phyloP scores from a whole-genome alignment of 495 filamentous ascomycete species.

The Astrocystis sublimbata region DNA sequence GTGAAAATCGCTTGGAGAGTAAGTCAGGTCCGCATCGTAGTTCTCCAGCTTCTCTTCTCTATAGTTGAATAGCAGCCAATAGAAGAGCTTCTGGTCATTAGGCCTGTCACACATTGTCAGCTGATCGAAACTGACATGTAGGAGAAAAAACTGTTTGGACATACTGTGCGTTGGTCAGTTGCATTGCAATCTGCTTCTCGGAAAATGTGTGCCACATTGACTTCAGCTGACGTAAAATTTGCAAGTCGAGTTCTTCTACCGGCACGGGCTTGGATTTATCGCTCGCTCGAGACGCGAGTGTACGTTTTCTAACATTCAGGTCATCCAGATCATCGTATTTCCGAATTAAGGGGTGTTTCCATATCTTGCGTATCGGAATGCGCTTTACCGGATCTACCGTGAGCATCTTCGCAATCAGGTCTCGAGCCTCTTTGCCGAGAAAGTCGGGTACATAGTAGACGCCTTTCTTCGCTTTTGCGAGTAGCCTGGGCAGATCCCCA shows the following conservation, averaged over 20 bases:
- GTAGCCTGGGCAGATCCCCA: conserved; percentile 52
- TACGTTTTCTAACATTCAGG: conserved; percentile 37
- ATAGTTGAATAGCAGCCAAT: conserved; percentile 77
- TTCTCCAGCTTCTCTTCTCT: conserved; percentile 81
- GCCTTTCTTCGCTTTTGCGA: conserved; percentile 67
- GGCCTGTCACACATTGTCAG: conserved; percentile 49
- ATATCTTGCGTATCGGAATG: conserved; percentile 76
- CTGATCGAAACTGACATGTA: conserved; percentile 15
- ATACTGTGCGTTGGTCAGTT: conserved; percentile 67
- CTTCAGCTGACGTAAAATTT: conserved; percentile 79
- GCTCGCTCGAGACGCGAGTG: conserved; percentile 25
- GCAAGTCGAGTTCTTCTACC: conserved; percentile 65
- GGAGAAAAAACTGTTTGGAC: conserved; percentile 18
- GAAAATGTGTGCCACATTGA: conserved; percentile 83
- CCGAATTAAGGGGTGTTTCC: conserved; percentile 76
- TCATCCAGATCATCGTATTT: conserved; percentile 74
- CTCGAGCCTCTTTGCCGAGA: conserved; percentile 69
- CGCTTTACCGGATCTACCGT: conserved; percentile 71
- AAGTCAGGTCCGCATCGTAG: conserved; percentile 69
- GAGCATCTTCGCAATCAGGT: conserved; percentile 76
- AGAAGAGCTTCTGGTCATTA: conserved; percentile 91
- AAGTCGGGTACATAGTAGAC: conserved; percentile 69
- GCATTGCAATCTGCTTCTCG: conserved; percentile 67
- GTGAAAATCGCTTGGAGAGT: conserved; percentile 87
- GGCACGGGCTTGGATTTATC: conserved; percentile 36